phyloP scores from a whole-genome alignment of 2,329 filamentous ascomycete species.

The Cryphonectria japonica region DNA sequence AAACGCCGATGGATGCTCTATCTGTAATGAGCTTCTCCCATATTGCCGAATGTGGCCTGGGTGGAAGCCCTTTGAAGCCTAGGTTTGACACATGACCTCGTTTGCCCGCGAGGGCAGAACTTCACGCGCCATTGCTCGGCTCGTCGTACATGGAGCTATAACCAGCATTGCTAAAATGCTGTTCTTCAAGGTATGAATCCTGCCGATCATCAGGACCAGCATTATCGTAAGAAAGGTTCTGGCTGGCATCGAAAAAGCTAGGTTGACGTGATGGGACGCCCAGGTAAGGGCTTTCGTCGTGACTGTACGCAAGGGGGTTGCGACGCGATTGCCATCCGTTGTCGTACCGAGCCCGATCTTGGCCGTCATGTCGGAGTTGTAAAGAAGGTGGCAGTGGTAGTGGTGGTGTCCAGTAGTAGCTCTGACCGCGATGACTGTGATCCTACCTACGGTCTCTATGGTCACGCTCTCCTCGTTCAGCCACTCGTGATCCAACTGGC shows the following conservation, averaged over 20 bases:
- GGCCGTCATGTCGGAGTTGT: conserved; percentile 37
- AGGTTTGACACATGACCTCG: no score
- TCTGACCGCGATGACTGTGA: conserved; percentile 35
- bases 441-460: conserved; percentile 38
- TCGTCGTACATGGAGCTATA: not conserved
- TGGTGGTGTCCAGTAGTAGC: conserved; percentile 42
- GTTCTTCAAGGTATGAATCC: not conserved
- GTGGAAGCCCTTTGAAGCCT: not conserved
- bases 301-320: conserved; percentile 39
- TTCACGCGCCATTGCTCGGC: not conserved
- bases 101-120: no score
- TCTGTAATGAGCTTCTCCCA: not conserved
- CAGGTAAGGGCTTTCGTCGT: conserved; percentile 21
- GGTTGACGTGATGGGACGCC: not conserved
- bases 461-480: conserved; percentile 26
- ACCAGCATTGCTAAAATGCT: not conserved
- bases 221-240: not conserved
- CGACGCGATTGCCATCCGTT: conserved; percentile 37
- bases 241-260: not conserved
- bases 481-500: conserved; percentile 15
- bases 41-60: not conserved
- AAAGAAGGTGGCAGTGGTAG: conserved; percentile 18
- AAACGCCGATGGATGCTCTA: conserved; percentile 14
- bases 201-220: not conserved
- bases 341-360: conserved; percentile 43